These are phyloP conservation scores for Hygrophila difformis DNA, from an alignment of 257 asterid genomes.

Conservation along the genomic window DNA sequence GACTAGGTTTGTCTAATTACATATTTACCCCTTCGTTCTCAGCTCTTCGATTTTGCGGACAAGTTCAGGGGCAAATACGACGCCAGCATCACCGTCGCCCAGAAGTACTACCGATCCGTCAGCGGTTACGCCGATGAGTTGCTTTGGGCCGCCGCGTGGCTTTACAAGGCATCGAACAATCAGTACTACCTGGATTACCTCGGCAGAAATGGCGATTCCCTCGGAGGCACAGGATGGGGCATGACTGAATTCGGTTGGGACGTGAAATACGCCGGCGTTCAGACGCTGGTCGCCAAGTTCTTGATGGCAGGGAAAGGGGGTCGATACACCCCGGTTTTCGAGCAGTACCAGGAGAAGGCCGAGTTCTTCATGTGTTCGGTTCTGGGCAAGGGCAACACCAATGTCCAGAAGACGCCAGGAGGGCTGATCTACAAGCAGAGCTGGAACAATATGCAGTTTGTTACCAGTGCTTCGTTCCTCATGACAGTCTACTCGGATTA, in stretches of 20 bases:
- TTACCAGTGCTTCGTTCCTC: constrained; percentile 65
- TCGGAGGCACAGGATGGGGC: constrained; percentile 95
- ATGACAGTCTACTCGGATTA: constrained; percentile 65
- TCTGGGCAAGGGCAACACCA: constrained; percentile 49
- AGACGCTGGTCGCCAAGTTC: constrained; percentile 72
- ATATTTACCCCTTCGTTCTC: no score
- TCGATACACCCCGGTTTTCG: constrained; percentile 29
- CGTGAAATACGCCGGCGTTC: constrained; percentile 92
- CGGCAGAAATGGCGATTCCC: constrained; percentile 63
- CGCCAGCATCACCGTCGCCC: constrained; percentile 73
- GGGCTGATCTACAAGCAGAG: constrained; percentile 60
- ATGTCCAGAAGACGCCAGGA: constrained; percentile 53
- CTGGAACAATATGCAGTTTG: constrained; percentile 88
- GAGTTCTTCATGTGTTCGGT: constrained; percentile 76
- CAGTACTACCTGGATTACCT: constrained; percentile 60
- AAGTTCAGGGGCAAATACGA: constrained; percentile 94
- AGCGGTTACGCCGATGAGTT: constrained; percentile 96
- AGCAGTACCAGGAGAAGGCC: constrained; percentile 53
- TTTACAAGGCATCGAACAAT: constrained; percentile 72
- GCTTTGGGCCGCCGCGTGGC: constrained; percentile 97
- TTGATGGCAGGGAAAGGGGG: constrained; percentile 65
- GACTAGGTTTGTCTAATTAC: no score
- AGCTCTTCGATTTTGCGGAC: constrained; percentile 91
- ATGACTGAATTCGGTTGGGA: constrained; percentile 98
- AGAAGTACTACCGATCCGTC: constrained; percentile 85